These are phyloP conservation scores for Brettanomyces anomalus DNA, from an alignment of 805 yeast genomes.

Conservation along the genomic window DNA sequence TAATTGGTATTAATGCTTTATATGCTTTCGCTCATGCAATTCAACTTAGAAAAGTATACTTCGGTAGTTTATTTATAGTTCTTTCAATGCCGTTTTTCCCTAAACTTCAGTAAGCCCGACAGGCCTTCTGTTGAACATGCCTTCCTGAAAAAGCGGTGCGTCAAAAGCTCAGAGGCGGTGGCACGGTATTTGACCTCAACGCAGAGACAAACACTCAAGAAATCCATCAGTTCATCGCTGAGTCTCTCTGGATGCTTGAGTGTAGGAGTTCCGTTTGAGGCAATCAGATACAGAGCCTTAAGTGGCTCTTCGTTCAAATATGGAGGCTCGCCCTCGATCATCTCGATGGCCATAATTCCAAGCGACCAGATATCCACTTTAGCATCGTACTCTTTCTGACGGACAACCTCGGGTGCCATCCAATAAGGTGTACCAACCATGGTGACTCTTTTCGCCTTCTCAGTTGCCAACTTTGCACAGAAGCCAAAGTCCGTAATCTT, in stretches of 20 bases:
- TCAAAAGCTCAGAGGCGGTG: conserved; percentile 75
- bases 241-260: conserved; percentile 73
- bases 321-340: conserved; percentile 99
- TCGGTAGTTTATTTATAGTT: background rate
- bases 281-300: conserved; percentile 87
- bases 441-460: conserved; percentile 82
- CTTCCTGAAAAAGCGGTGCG: conserved; percentile 61
- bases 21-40: no score
- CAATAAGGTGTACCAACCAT: conserved; percentile 99
- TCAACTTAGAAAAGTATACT: background rate
- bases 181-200: conserved; percentile 93
- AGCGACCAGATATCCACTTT: conserved; percentile 97
- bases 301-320: conserved; percentile 93
- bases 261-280: conserved; percentile 94
- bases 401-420: conserved; percentile 99
- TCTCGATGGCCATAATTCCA: conserved; percentile 96
- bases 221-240: conserved; percentile 71
- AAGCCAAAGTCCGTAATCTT: conserved; percentile 94
- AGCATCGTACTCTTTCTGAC: conserved; percentile 90
- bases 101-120: conserved; percentile 41
- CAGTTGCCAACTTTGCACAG: conserved; percentile 87
- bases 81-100: conserved; percentile 7
- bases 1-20: no score
- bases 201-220: conserved; percentile 83
- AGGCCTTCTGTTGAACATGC: conserved; percentile 55